Evolutionary conservation across 805 yeast genomes (phyloP).

Genomic region (Kregervanrija pseudodelftensis): DNA sequence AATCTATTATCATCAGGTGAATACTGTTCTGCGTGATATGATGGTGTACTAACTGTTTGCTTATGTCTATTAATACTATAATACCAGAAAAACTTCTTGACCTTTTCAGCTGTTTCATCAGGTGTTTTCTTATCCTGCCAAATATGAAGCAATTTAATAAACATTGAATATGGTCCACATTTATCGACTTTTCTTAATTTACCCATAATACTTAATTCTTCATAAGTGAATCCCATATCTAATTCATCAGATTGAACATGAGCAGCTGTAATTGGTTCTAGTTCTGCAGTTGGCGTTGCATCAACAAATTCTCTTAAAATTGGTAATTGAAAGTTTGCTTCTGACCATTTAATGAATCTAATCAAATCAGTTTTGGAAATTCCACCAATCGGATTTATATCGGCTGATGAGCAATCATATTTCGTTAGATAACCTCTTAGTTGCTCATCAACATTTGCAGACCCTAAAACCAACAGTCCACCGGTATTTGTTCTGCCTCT

Average conservation of each 20-base stretch:
- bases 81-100: conserved; percentile 84
- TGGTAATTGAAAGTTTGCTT: conserved; percentile 62
- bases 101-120: conserved; percentile 82
- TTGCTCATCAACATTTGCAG: conserved; percentile 97
- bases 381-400: conserved; percentile 97
- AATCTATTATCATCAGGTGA: conserved; percentile 97
- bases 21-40: conserved; percentile 96
- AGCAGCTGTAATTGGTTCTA: conserved; percentile 88
- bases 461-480: conserved; percentile 85
- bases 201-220: conserved; percentile 88
- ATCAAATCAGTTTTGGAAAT: conserved; percentile 91
- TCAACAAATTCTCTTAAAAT: conserved; percentile 68
- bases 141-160: conserved; percentile 78
- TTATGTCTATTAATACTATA: conserved; percentile 96
- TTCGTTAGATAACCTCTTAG: conserved; percentile 92
- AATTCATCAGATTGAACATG: conserved; percentile 95
- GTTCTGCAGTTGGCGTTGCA: conserved; percentile 97
- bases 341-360: conserved; percentile 77
- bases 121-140: conserved; percentile 88
- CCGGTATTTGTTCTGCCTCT: conserved; percentile 61
- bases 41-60: conserved; percentile 95
- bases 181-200: conserved; percentile 83
- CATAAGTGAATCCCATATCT: conserved; percentile 98
- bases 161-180: conserved; percentile 96
- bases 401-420: conserved; percentile 96